Base-by-base conservation (phyloP, 306 rosid genomes). In the Lathyrus tuberosus region DNA sequence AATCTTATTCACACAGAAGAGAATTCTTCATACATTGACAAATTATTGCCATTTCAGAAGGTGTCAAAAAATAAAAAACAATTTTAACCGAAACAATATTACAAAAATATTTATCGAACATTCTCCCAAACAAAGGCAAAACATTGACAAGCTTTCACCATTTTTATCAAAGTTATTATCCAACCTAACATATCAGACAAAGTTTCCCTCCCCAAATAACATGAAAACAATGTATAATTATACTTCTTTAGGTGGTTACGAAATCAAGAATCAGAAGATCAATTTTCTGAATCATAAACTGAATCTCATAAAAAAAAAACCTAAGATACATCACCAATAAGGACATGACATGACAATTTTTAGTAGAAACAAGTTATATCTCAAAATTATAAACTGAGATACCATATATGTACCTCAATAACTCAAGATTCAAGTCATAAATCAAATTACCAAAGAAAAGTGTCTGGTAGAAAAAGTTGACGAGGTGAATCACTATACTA, bases 1-100 rank as follows among this genome's bases (percentile, higher is more conserved):
- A 57, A 65, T 18, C 57, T 59, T 44, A 51, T 78, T 58, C 48
- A 64, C 24, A 6, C 52, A 18, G 22, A 20, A 48, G 28, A 16
- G 11, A 6, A 16, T 16, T 48, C 18, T 62, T 35, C 66, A 8
- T 28, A 38, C 18, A 44, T 4, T 4, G 44, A 63, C 59, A 69
- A 60, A 24, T 4, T 57, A 57, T 57, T 57, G 10, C 31, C 62
- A 53, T 51, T 51, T 51, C 14, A 9, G 28, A 4, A 26, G 28
- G 12, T 22, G 60, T 53, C 15, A 22, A 20, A 5, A 24, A n/a
- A n/a, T n/a, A n/a, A n/a, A 26, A 53, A 53, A 4, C 15, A 20
- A 22, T 11, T 20, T 26, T 54, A n/a, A 47, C 53, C 15, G 9
- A 42, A 42, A 11, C 5, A 42, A 26, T 26, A 26, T 26, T 26